phyloP scores from a whole-genome alignment of 2,329 filamentous ascomycete genomes.

The Zasmidium angulare region DNA sequence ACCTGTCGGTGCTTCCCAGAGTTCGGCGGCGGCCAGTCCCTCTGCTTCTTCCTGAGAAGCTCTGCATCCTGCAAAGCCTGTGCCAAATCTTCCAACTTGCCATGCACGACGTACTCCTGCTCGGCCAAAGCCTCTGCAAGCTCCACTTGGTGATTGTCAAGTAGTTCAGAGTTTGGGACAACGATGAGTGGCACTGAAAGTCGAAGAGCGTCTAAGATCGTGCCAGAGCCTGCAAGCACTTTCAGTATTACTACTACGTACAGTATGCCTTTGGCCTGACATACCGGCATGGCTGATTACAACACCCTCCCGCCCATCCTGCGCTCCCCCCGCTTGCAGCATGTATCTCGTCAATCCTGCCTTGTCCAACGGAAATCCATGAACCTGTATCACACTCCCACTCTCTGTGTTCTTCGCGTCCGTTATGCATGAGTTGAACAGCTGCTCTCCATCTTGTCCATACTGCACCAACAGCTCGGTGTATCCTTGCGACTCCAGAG shows the following conservation, averaged over 20 bases:
- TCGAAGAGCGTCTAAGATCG: slow-evolving; percentile 79
- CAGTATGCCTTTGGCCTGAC: slow-evolving; percentile 24
- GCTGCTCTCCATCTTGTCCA: slow-evolving; percentile 62
- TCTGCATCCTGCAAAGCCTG: slow-evolving; percentile 52
- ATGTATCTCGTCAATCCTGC: slow-evolving; percentile 62
- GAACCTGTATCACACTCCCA: slow-evolving; percentile 47
- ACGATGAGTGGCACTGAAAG: slow-evolving; percentile 77
- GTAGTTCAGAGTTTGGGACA: slow-evolving; percentile 77
- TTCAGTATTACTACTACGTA: not conserved
- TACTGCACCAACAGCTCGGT: slow-evolving; percentile 77
- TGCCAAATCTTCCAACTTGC: slow-evolving; percentile 58
- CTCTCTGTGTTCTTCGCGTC: slow-evolving; percentile 29
- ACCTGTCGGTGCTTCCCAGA: slow-evolving; percentile 44
- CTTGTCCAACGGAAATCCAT: slow-evolving; percentile 66
- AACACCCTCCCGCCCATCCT: slow-evolving; percentile 59
- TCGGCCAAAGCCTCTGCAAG: slow-evolving; percentile 73
- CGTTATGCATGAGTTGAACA: slow-evolving; percentile 47
- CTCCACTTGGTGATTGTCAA: slow-evolving; percentile 90
- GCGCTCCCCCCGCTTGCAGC: slow-evolving; percentile 46
- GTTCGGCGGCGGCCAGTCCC: slow-evolving; percentile 53
- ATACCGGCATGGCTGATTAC: slow-evolving; percentile 88
- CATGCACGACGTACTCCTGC: slow-evolving; percentile 75
- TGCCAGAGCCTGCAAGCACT: slow-evolving; percentile 72
- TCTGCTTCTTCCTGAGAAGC: slow-evolving; percentile 42
- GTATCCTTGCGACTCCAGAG: slow-evolving; percentile 61